These are phyloP conservation scores for Tieghemiomyces parasiticus DNA, from an alignment of 192 early-diverging fungal species.

Conservation along the genomic window DNA sequence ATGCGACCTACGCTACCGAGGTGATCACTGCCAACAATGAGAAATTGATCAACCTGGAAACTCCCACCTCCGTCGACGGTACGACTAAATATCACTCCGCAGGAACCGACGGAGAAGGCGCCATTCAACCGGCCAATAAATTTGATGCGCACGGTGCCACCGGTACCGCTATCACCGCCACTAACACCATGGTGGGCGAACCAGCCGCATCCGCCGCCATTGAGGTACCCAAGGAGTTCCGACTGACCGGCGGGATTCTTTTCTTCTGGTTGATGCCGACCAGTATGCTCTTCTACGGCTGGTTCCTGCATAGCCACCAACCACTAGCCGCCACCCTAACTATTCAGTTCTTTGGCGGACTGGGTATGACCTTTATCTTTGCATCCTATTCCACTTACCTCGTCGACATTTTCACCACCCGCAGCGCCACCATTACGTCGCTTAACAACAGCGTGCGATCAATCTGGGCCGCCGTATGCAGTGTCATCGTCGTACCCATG, in stretches of 20 bases:
- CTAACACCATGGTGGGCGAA: too few species aligned
- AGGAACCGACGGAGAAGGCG: too few species aligned
- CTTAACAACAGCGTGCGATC: constrained; percentile 5
- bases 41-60: too few species aligned
- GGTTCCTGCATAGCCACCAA: background rate
- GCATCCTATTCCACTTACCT: constrained; percentile 5
- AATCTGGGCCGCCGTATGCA: constrained; percentile 10
- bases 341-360: constrained; percentile 3
- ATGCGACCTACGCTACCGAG: too few species aligned
- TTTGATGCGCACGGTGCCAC: too few species aligned
- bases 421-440: constrained; percentile 10
- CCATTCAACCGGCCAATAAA: too few species aligned
- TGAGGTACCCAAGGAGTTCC: background rate
- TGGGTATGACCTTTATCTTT: constrained; percentile 13
- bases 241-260: background rate
- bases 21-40: too few species aligned
- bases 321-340: background rate
- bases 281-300: background rate
- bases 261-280: constrained; percentile 7
- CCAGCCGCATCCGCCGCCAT: too few species aligned
- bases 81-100: too few species aligned
- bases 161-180: background rate
- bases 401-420: constrained; percentile 10
- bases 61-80: too few species aligned
- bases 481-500: constrained; percentile 3